Percentiles rank a stretch among this genome's conserved stretches.
Conservation (phyloP, 495 filamentous ascomycete species). For the Xylaria castorea region DNA sequence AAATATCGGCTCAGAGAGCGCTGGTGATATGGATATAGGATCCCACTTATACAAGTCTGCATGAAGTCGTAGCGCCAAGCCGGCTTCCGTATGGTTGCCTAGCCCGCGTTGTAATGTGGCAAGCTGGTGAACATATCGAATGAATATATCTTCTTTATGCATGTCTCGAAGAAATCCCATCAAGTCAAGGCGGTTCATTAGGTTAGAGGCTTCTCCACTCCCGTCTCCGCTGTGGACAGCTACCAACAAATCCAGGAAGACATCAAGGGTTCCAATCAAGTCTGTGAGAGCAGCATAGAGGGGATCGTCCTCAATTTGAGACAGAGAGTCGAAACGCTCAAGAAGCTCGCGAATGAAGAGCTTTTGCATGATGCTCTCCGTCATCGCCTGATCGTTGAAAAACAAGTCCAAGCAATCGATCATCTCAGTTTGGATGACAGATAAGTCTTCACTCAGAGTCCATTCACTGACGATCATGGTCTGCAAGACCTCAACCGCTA, state of each 20-base stretch:
- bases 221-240: constrained; percentile 87
- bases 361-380: constrained; percentile 88
- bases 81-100: constrained; percentile 87
- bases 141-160: constrained; percentile 96
- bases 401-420: constrained; percentile 93
- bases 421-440: constrained; percentile 92
- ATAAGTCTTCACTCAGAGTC: constrained; percentile 93
- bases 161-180: constrained; percentile 98
- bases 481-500: constrained; percentile 90
- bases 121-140: constrained; percentile 94
- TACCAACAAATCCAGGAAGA: constrained; percentile 88
- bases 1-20: constrained; percentile 74
- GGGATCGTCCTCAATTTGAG: constrained; percentile 69
- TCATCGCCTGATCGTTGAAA: constrained; percentile 87
- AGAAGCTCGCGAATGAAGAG: constrained; percentile 88
- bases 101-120: constrained; percentile 76
- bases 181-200: constrained; percentile 84
- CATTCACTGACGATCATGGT: constrained; percentile 99
- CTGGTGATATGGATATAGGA: constrained; percentile 67
- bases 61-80: constrained; percentile 86
- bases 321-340: constrained; percentile 76
- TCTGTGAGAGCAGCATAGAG: constrained; percentile 77
- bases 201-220: constrained; percentile 70
- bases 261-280: constrained; percentile 83
- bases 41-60: constrained; percentile 96